Evolutionary conservation across 371 early-diverging fungal genomes (phyloP), one percentile per base, ranked within the genome.

Genomic region (Mortierella sp.): DNA sequence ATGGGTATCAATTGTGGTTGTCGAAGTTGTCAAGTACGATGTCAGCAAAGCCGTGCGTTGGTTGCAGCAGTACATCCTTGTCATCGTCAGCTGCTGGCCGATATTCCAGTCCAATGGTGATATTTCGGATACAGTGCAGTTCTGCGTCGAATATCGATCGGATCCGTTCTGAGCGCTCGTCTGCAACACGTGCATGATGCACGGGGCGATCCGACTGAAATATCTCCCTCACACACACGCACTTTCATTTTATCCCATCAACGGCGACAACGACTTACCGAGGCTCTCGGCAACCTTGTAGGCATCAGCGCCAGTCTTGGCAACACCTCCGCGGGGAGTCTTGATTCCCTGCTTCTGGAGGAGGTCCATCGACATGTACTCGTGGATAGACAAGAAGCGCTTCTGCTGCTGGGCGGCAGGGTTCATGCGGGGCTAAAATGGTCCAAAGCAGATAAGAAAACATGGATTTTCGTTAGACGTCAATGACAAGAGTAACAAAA

Each of bases 351-450:
- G 97, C 79, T 94, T 85, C 65, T 91, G 81, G 68, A 99, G 89
- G 41, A 98, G 87, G 42, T 90, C 92, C 85, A 95, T 95, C 28
- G 98, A 97, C 63, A 92, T 83, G 84, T 97, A 93, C 87, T 99
- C 99, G 82, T 99, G 99, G 76, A 99, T 95, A 66, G 97, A 95
- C 56, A 99, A 92, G 87, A 89, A 89, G 72, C 97, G 93, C 84
- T 89, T 90, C 81, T 92, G 92, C 82, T 91, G 91, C 54, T 80
- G 81, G 49, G 81, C 83, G 65, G 79, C 60, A 70, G 81, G 72
- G 59, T 70, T 76, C 64, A 81, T 79, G 65, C 88, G 88, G 69
- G 83, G 83, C 75, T 82, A 75, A 62, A 12, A 54, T 14, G 15
- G 53, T 24, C 17, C 31, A 27, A 19, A 34, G 26, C 14, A 9